Base-by-base conservation (phyloP, 2,329 filamentous ascomycete species). In the Endoconidiophora laricicola region DNA sequence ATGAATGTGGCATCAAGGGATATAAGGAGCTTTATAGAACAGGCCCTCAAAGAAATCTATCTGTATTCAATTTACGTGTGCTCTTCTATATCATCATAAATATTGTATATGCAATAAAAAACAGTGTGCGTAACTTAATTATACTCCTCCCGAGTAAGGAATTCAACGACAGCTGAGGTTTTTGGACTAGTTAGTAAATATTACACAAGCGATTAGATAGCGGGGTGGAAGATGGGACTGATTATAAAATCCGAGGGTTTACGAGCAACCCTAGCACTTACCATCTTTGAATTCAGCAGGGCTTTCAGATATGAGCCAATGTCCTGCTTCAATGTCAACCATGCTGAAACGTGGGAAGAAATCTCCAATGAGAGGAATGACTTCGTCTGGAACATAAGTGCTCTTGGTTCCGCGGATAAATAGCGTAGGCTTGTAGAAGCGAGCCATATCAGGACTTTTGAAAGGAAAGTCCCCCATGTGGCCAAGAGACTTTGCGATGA, bases 241-340 rank as follows among this genome's bases (percentile, higher is more conserved):
- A 37, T 52, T 41, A 52, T 23, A 48, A 46, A 39, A 42, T 14
- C 14, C 6, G n/a, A 10, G 16, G 10, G 22, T 18, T 20, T 16
- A 23, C 16, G 16, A 26, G n/a, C 26, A 42, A 50, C 29, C 46
- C 16, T 23, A 42, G 61, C 73, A 62, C 50, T 48, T 61, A 86
- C 84, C 80, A 70, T 74, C 68, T 60, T 80, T 76, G 56, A 94
- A 94, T 7, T 71, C 79, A 60, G 86, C 78, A 0, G 86, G 86
- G 58, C 86, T 81, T 68, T 94, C 86, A n/a, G 83, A 86, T 55
- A 90, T 87, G 4, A 94, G 69, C 86, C 86, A 94, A 63, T 94
- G 86, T 0, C 86, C 86, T 6, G 80, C 74, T 37, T 91, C 80
- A 29, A 94, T 67, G 64, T 90, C 82, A 45, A 71, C 76, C 26